Percentiles rank a stretch among this genome's conserved stretches.
These are phyloP conservation scores for Paracorniculantispora psalliotae DNA, from an alignment of 2,329 filamentous ascomycete genomes.

Conservation along the genomic window DNA sequence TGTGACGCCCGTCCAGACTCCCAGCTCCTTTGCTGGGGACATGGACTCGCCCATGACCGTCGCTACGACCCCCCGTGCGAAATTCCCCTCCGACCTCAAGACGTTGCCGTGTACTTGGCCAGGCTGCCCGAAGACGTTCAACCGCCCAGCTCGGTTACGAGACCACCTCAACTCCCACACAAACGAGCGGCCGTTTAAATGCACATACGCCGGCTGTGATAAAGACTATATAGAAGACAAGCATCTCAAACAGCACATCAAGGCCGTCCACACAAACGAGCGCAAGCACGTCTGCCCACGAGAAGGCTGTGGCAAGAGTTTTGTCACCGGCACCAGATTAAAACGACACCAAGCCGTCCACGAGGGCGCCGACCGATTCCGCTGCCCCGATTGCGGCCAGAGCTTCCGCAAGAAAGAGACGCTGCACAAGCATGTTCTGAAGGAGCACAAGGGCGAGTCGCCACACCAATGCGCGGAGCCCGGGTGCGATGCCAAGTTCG, in stretches of 20 bases:
- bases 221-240: slow-evolving; percentile 85
- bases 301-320: slow-evolving; percentile 70
- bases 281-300: slow-evolving; percentile 67
- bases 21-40: slow-evolving; percentile 26
- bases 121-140: slow-evolving; percentile 77
- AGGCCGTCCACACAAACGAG: slow-evolving; percentile 70
- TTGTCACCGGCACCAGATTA: slow-evolving; percentile 73
- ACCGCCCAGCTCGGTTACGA: slow-evolving; percentile 73
- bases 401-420: slow-evolving; percentile 86
- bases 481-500: slow-evolving; percentile 64
- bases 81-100: slow-evolving; percentile 68
- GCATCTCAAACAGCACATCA: slow-evolving; percentile 80
- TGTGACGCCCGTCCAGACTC: slow-evolving; percentile 26
- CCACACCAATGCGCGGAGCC: slow-evolving; percentile 64
- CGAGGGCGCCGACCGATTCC: slow-evolving; percentile 65
- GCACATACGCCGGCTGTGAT: slow-evolving; percentile 63
- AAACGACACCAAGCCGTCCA: slow-evolving; percentile 75
- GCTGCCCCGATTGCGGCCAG: slow-evolving; percentile 70
- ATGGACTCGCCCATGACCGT: slow-evolving; percentile 28
- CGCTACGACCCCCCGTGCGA: slow-evolving; percentile 40
- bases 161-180: slow-evolving; percentile 81
- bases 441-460: slow-evolving; percentile 66
- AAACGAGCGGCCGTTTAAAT: slow-evolving; percentile 76
- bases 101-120: slow-evolving; percentile 70
- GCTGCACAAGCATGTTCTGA: slow-evolving; percentile 74